A percentile compares a stretch with the other conserved stretches of the same genome.
These are phyloP conservation scores for Penicillium verrucosum DNA, from an alignment of 2,329 filamentous ascomycete genomes.

Conservation along the genomic window DNA sequence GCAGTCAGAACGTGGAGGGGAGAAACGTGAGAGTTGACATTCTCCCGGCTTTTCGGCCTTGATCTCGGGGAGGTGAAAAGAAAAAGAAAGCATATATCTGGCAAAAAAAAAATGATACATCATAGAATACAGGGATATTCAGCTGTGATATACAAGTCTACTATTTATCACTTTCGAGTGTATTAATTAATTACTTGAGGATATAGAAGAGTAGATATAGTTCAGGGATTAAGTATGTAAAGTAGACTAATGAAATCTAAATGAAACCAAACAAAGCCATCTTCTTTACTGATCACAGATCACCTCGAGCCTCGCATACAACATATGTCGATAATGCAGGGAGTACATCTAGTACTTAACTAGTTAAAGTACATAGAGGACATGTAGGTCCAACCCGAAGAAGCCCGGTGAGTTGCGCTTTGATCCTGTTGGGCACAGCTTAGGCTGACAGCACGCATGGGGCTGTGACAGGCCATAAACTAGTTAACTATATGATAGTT, in stretches of 20 bases:
- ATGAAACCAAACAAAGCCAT: too few species aligned
- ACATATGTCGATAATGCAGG: constrained; percentile 17
- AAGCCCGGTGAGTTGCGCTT: constrained; percentile 17
- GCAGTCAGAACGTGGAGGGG: constrained; percentile 1
- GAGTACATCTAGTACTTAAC: background rate
- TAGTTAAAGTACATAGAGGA: background rate
- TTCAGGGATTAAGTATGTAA: background rate
- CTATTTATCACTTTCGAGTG: background rate
- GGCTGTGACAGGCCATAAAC: background rate
- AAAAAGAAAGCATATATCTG: background rate
- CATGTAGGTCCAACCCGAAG: constrained; percentile 12
- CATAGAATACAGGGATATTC: background rate
- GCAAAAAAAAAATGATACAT: background rate
- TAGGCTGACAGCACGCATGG: constrained; percentile 3
- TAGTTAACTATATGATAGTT: background rate
- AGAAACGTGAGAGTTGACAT: background rate
- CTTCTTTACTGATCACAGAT: too few species aligned
- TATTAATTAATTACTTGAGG: background rate
- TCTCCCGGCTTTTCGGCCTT: background rate
- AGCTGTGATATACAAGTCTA: too few species aligned
- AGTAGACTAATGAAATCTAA: background rate
- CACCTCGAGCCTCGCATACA: constrained; percentile 1
- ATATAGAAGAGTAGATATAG: background rate
- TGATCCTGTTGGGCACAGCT: constrained; percentile 16
- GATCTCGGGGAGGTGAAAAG: background rate